These are phyloP conservation scores for Erodium moschatum DNA, from an alignment of 441 rosid genomes.

Conservation along the genomic window DNA sequence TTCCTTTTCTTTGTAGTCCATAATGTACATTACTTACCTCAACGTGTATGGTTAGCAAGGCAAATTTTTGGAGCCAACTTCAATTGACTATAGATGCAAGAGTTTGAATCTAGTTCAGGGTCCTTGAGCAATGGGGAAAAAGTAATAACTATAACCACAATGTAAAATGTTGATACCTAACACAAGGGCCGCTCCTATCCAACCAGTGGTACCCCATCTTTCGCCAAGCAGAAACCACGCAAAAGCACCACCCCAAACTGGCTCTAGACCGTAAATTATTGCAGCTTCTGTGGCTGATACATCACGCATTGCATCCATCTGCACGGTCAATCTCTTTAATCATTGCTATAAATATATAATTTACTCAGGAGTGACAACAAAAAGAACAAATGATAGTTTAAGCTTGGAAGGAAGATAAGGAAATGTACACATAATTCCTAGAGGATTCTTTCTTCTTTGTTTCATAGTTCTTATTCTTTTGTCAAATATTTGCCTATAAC, in stretches of 20 bases:
- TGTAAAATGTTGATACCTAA: conserved; percentile 24
- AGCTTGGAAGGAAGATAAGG: too few relatives aligned
- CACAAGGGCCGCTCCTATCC: conserved; percentile 58
- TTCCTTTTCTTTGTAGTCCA: too few relatives aligned
- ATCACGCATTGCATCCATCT: conserved; percentile 54
- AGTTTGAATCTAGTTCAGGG: not conserved
- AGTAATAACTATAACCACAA: too few relatives aligned
- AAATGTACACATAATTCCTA: too few relatives aligned
- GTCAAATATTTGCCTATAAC: too few relatives aligned
- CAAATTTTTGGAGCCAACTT: not conserved
- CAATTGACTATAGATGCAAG: not conserved
- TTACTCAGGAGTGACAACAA: too few relatives aligned
- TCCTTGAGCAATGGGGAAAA: conserved; percentile 1
- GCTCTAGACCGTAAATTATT: conserved; percentile 55
- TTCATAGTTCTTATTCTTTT: too few relatives aligned
- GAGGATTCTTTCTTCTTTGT: too few relatives aligned
- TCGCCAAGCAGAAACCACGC: conserved; percentile 74
- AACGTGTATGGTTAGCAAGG: too few relatives aligned
- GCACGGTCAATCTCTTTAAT: conserved; percentile 13
- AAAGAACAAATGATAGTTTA: too few relatives aligned
- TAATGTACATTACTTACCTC: too few relatives aligned
- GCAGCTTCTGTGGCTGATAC: conserved; percentile 57
- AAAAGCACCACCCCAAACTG: conserved; percentile 60
- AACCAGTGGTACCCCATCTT: conserved; percentile 55
- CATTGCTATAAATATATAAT: not conserved